These are phyloP conservation scores for Penicillium sp. DNA, from an alignment of 2,329 filamentous ascomycete species.

Conservation along the genomic window DNA sequence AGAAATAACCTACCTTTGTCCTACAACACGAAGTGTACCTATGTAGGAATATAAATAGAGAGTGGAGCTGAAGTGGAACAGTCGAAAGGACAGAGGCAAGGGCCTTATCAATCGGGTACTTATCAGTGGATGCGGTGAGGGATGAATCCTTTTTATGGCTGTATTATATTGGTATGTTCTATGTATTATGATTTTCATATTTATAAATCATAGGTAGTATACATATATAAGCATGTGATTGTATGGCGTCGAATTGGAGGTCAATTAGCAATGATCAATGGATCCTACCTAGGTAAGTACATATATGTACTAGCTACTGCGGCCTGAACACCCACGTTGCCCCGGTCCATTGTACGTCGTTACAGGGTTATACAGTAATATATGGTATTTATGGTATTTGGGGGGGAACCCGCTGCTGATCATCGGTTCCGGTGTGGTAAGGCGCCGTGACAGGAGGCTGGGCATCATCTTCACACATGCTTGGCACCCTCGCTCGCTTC, in stretches of 20 bases:
- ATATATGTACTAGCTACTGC: background rate
- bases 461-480: constrained; percentile 13
- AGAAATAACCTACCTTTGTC: background rate
- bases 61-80: constrained; percentile 2
- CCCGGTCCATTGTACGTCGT: background rate
- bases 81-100: background rate
- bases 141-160: background rate
- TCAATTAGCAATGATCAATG: background rate
- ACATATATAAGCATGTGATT: background rate
- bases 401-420: background rate
- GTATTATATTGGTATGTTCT: background rate
- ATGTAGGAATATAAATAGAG: background rate
- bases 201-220: background rate
- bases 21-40: background rate
- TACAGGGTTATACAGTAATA: constrained; percentile 3
- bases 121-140: constrained; percentile 3
- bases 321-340: background rate
- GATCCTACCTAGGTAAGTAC: background rate
- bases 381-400: constrained; percentile 1
- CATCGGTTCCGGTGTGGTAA: constrained; percentile 6
- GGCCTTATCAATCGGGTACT: constrained; percentile 2
- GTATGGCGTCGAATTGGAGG: background rate
- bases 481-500: constrained; percentile 2
- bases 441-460: constrained; percentile 9
- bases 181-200: background rate